phyloP scores from a whole-genome alignment of 225 moss, liverwort and hornwort species.

The Bryum argenteum region DNA sequence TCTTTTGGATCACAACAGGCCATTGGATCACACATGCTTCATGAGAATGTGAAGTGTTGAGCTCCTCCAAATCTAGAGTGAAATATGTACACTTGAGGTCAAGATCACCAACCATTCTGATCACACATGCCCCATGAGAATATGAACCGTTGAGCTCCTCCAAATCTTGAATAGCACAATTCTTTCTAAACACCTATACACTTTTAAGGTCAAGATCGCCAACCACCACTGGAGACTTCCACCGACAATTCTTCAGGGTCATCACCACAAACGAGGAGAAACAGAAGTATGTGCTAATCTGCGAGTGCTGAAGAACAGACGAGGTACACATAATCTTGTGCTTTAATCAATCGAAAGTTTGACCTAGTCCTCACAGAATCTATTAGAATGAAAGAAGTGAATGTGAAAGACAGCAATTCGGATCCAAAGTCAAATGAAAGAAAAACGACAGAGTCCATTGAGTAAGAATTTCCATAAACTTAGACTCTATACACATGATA shows the following conservation, averaged over 20 bases:
- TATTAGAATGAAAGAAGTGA: too few species aligned
- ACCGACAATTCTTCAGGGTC: slow-evolving; percentile 3
- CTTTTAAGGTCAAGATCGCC: slow-evolving; percentile 19
- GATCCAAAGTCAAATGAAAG: slow-evolving; percentile 10
- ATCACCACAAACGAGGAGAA: slow-evolving; percentile 8
- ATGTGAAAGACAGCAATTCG: not conserved
- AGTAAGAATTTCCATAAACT: slow-evolving; percentile 26
- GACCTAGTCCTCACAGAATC: not conserved
- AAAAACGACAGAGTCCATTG: slow-evolving; percentile 4
- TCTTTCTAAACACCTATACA: not conserved
- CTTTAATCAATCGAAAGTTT: slow-evolving; percentile 15
- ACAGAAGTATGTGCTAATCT: not conserved
- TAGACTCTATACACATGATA: slow-evolving; percentile 32
- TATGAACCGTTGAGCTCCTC: slow-evolving; percentile 48
- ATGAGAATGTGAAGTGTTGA: slow-evolving; percentile 44
- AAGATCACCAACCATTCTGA: slow-evolving; percentile 24
- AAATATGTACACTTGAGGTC: slow-evolving; percentile 19
- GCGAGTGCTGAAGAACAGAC: not conserved
- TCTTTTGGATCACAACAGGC: slow-evolving; percentile 37
- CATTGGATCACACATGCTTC: not conserved
- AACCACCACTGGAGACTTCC: slow-evolving; percentile 12
- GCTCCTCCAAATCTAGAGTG: slow-evolving; percentile 43
- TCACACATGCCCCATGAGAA: slow-evolving; percentile 16
- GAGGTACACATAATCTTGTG: not conserved
- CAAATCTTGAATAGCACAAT: slow-evolving; percentile 34